These are phyloP conservation scores for Colletotrichum eleusines DNA, from an alignment of 2,329 filamentous ascomycete genomes.

Conservation along the genomic window DNA sequence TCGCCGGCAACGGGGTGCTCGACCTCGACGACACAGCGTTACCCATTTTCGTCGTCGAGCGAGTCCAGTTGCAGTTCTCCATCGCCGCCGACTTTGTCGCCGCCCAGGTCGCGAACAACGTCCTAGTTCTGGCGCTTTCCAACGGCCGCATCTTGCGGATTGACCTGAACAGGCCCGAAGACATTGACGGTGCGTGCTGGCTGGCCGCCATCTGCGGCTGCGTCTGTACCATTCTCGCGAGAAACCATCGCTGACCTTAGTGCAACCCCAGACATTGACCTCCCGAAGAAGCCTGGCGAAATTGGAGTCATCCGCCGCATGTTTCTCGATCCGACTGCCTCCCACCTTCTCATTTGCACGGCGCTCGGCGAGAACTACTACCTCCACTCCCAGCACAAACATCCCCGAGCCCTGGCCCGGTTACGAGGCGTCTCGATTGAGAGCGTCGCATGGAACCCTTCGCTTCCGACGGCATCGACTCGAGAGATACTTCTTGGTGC, in stretches of 20 bases:
- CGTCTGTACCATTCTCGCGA: constrained; percentile 20
- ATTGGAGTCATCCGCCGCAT: constrained; percentile 93
- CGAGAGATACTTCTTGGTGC: constrained; percentile 93
- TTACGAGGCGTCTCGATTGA: constrained; percentile 90
- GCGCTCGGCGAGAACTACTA: constrained; percentile 97
- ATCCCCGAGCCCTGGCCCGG: constrained; percentile 83
- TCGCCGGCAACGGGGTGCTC: constrained; percentile 69
- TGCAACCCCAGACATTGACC: constrained; percentile 83
- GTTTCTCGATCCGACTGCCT: constrained; percentile 97
- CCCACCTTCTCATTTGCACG: constrained; percentile 92
- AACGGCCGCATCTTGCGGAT: constrained; percentile 94
- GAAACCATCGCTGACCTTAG: constrained; percentile 28
- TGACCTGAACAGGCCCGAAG: constrained; percentile 90
- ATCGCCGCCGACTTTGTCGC: constrained; percentile 96
- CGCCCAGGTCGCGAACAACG: constrained; percentile 97
- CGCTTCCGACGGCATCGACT: constrained; percentile 91
- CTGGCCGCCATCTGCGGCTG: constrained; percentile 24
- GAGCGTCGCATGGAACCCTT: constrained; percentile 94
- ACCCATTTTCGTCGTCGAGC: constrained; percentile 95
- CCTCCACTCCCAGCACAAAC: constrained; percentile 92
- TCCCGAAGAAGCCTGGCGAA: constrained; percentile 92
- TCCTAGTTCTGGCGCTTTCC: constrained; percentile 90
- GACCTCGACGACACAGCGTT: constrained; percentile 71
- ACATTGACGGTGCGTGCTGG: constrained; percentile 81
- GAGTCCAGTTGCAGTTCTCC: constrained; percentile 92